These are phyloP conservation scores for Irineochytrium annulatum DNA, from an alignment of 192 early-diverging fungal species.

Conservation along the genomic window DNA sequence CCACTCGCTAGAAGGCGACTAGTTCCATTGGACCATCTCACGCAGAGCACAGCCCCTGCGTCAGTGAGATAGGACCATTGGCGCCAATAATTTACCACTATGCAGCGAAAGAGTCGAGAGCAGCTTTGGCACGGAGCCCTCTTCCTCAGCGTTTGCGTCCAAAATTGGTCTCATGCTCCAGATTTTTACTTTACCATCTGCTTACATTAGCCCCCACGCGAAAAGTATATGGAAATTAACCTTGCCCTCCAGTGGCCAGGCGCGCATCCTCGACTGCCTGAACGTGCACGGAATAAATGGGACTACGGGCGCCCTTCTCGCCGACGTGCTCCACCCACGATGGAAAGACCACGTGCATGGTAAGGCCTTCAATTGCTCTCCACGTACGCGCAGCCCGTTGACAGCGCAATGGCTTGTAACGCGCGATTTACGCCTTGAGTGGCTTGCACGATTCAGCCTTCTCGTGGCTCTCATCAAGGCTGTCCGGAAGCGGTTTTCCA, in stretches of 20 bases:
- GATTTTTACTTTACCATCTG: conserved; percentile 85
- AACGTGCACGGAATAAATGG: conserved; percentile 85
- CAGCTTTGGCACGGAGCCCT: conserved; percentile 52
- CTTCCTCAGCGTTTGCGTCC: conserved; percentile 42
- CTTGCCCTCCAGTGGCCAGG: conserved; percentile 82
- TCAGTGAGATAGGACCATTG: neutral
- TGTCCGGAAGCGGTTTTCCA: too few species aligned
- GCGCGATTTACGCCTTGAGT: too few species aligned
- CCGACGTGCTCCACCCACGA: conserved; percentile 70
- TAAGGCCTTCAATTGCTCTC: too few species aligned
- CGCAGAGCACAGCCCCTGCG: conserved; percentile 78
- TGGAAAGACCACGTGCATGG: conserved; percentile 70
- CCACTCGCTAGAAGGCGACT: conserved; percentile 81
- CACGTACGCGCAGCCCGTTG: too few species aligned
- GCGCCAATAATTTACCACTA: conserved; percentile 74
- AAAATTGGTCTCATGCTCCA: conserved; percentile 75
- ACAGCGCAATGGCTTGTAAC: too few species aligned
- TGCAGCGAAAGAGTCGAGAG: conserved; percentile 79
- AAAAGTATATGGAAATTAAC: conserved; percentile 24
- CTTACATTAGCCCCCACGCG: neutral
- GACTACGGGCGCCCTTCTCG: conserved; percentile 53
- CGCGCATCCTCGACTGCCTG: conserved; percentile 64
- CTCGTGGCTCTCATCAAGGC: too few species aligned
- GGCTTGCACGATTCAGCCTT: too few species aligned
- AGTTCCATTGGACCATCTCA: conserved; percentile 70